Base-by-base conservation (phyloP, 257 asterid genomes). In the Solanum piurae region DNA sequence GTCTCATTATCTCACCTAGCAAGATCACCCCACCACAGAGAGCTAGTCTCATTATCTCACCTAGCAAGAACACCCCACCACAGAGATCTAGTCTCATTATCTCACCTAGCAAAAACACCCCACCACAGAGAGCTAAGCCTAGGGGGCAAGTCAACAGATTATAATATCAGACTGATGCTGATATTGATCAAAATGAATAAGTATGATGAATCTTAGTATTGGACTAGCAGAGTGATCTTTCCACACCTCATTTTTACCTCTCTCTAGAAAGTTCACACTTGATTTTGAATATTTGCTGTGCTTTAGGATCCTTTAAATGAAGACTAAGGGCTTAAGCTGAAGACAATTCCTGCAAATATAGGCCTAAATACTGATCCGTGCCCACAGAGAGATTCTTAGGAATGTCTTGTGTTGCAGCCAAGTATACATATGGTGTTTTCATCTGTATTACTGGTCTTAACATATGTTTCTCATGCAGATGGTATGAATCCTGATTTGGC, bases 401-500 rank as follows among this genome's bases (percentile, higher is more conserved):
- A 76, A 40, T 79, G 85, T 79, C 85, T 44, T 79, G 13, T 46
- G 66, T 44, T 79, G 85, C 66, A 18, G 66, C 38, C 25, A 12
- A 27, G 66, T 79, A 16, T 27, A 8, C n/a, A 27, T 9, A 13
- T 86, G 83, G 27, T 72, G 76, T 86, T 66, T 69, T n/a, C 42
- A 33, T 71, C 88, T 74, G 73, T 52, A 52, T 34, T 86, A 34
- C 46, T 68, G 87, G n/a, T 88, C 27, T 87, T 87, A 88, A 36
- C 84, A 87, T 71, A 74, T 89, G 66, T 85, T 44, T 52, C 88
- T 86, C 89, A 37, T 89, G 89, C 95, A 96, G 99, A 94, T 91
- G 95, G 91, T 66, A 87, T 21, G 88, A 93, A 71, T 92, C 90
- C 91, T 85, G 94, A 95, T 93, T 90, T 95, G 93, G 90, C 98